Conservation (phyloP, 805 yeast species). For the Pichia scutulata region DNA sequence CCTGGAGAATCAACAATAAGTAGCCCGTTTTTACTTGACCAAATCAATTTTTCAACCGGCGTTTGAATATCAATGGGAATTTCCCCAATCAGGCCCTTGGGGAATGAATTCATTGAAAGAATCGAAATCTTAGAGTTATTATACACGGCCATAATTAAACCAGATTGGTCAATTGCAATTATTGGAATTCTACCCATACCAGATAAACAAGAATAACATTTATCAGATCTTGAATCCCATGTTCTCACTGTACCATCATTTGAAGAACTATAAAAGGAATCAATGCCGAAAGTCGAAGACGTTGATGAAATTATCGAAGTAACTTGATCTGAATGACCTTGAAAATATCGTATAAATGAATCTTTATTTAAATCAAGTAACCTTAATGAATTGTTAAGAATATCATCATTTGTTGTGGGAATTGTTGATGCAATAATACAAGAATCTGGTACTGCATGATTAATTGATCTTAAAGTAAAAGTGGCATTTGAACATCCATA, state of each 20-base stretch:
- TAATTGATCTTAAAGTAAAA: slow-evolving; percentile 57
- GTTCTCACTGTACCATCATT: slow-evolving; percentile 71
- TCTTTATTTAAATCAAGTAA: slow-evolving; percentile 71
- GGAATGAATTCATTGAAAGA: slow-evolving; percentile 17
- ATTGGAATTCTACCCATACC: slow-evolving; percentile 17
- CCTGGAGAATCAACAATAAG: slow-evolving; percentile 50
- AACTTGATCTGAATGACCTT: slow-evolving; percentile 79
- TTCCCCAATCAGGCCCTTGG: slow-evolving; percentile 13
- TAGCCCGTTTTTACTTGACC: slow-evolving; percentile 49
- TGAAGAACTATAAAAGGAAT: slow-evolving; percentile 45
- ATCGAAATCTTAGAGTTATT: slow-evolving; percentile 13
- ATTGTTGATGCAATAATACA: slow-evolving; percentile 73
- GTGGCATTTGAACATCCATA: slow-evolving; percentile 86
- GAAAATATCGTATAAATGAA: slow-evolving; percentile 74
- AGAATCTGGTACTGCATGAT: slow-evolving; percentile 43
- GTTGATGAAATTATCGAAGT: slow-evolving; percentile 60
- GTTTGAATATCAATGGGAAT: slow-evolving; percentile 32
- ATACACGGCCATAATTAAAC: slow-evolving; percentile 64
- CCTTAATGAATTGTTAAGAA: slow-evolving; percentile 63
- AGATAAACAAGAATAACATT: slow-evolving; percentile 16
- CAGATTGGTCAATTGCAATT: slow-evolving; percentile 77
- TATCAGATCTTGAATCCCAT: slow-evolving; percentile 77
- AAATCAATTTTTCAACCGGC: slow-evolving; percentile 21
- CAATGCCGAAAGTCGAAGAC: slow-evolving; percentile 40
- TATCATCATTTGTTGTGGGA: slow-evolving; percentile 6